phyloP scores from a whole-genome alignment of 305 asterid species.

The Fraxinus dipetala region DNA sequence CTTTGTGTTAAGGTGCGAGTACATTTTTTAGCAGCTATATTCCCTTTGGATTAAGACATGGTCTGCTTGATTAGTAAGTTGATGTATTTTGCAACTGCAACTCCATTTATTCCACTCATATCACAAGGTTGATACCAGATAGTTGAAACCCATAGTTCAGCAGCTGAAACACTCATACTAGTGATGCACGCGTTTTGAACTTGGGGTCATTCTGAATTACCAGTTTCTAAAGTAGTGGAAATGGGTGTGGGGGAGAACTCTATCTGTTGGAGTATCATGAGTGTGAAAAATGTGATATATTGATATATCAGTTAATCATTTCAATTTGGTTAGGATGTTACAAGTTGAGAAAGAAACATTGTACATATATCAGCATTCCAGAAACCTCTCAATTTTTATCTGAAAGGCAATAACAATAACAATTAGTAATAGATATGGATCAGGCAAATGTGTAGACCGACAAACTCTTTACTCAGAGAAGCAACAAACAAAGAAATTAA shows the following conservation, averaged over 20 bases:
- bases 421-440: not conserved
- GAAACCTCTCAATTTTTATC: not conserved
- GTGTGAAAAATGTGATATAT: not conserved
- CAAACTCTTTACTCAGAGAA: not conserved
- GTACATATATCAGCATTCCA: not conserved
- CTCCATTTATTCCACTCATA: conserved; percentile 9
- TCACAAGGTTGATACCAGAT: not conserved
- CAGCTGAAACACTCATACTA: not conserved
- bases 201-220: not conserved
- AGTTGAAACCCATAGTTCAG: not conserved
- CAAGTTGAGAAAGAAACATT: not conserved
- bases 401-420: not conserved
- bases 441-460: not conserved
- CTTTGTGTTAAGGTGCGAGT: conserved; percentile 83
- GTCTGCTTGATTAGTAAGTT: conserved; percentile 6
- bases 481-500: not conserved
- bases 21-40: conserved; percentile 13
- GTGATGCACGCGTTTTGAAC: not conserved
- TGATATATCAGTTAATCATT: not conserved
- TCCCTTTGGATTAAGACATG: conserved; percentile 9
- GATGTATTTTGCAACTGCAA: conserved; percentile 10
- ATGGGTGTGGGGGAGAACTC: conserved; percentile 2
- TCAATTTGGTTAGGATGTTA: not conserved
- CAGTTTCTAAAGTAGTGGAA: not conserved
- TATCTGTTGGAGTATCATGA: not conserved